Evolutionary conservation across 2,329 filamentous ascomycete species (phyloP).

Genomic region (Geosmithia flava): DNA sequence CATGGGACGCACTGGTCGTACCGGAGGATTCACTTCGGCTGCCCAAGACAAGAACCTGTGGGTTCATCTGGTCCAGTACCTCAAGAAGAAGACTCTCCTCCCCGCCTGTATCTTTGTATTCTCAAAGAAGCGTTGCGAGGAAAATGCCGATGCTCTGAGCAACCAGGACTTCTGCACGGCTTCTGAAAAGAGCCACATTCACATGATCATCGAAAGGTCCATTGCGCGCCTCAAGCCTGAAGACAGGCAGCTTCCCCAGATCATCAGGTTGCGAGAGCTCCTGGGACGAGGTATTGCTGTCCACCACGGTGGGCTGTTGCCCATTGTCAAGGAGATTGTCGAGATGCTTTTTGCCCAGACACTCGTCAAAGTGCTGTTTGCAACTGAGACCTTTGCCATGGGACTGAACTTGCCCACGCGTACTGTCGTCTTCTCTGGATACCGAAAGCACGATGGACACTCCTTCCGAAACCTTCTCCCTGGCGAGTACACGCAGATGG

Average conservation of each 20-base stretch:
- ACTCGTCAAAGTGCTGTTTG: conserved; percentile 91
- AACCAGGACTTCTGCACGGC: conserved; percentile 94
- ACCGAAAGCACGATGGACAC: conserved; percentile 90
- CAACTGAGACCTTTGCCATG: conserved; percentile 98
- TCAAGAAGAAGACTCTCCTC: conserved; percentile 76
- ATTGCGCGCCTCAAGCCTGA: conserved; percentile 84
- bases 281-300: conserved; percentile 85
- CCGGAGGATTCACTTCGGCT: conserved; percentile 75
- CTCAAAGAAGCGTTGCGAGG: conserved; percentile 93
- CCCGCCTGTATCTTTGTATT: conserved; percentile 97
- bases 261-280: conserved; percentile 74
- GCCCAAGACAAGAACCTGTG: conserved; percentile 94
- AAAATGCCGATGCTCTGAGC: conserved; percentile 88
- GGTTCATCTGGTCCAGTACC: conserved; percentile 88
- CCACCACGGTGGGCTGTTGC: conserved; percentile 85
- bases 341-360: conserved; percentile 94
- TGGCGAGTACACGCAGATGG: conserved; percentile 98
- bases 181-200: conserved; percentile 87
- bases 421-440: conserved; percentile 95
- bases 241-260: conserved; percentile 83
- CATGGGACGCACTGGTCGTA: conserved; percentile 77
- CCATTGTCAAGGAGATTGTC: conserved; percentile 95
- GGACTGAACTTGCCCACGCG: conserved; percentile 89
- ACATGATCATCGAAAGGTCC: conserved; percentile 96
- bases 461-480: conserved; percentile 83